Evolutionary conservation across 31 red algal species (phyloP).

Genomic region (Asparagopsis taxiformis): DNA sequence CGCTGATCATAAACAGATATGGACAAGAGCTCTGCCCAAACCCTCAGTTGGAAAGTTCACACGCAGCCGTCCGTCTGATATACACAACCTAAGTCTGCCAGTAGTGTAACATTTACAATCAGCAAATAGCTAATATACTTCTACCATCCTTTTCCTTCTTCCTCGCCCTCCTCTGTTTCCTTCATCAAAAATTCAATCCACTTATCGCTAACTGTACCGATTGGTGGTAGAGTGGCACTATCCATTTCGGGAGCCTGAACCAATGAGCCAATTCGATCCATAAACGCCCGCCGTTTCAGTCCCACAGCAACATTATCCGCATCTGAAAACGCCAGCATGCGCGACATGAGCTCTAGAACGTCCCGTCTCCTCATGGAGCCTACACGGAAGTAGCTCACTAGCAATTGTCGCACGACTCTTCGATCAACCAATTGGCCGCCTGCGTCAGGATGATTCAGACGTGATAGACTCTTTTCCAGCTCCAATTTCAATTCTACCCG

Average conservation of each 20-base stretch:
- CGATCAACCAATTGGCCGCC: conserved; percentile 88
- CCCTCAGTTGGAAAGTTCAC: no score
- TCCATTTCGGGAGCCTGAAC: conserved; percentile 70
- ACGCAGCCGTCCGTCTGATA: no score
- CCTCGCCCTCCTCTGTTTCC: conserved; percentile 72
- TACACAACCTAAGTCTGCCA: no score
- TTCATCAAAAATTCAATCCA: conserved; percentile 97
- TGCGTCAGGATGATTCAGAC: conserved; percentile 65
- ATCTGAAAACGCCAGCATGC: conserved; percentile 79
- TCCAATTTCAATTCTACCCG: conserved; percentile 75
- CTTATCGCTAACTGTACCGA: conserved; percentile 85
- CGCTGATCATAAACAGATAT: no score
- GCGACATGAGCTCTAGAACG: conserved; percentile 84
- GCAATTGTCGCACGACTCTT: conserved; percentile 82
- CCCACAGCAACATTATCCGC: conserved; percentile 78
- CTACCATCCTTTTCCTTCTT: conserved; percentile 48
- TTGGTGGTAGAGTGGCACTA: conserved; percentile 44
- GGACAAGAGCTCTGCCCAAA: no score
- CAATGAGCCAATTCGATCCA: conserved; percentile 67
- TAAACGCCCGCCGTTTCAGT: conserved; percentile 67
- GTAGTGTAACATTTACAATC: no score
- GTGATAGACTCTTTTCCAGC: conserved; percentile 71
- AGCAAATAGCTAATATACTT: no score
- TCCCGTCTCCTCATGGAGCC: conserved; percentile 64
- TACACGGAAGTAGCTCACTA: conserved; percentile 83